Evolutionary conservation across 2,329 filamentous ascomycete genomes (phyloP).

Genomic region (Colletotrichum horii): DNA sequence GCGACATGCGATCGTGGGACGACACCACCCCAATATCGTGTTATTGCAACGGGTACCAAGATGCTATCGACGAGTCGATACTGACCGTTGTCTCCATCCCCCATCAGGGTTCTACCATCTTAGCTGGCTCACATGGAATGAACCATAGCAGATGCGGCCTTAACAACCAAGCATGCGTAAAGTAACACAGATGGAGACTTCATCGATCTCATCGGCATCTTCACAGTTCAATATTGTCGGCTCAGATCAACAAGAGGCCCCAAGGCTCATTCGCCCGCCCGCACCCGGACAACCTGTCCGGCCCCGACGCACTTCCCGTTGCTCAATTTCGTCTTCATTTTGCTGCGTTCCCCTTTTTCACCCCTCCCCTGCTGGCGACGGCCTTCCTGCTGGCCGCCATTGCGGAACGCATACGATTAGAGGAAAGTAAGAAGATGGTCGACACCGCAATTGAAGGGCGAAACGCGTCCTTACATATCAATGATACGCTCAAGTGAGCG

Average conservation of each 20-base stretch:
- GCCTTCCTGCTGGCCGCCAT: not conserved
- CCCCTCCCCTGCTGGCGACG: not conserved
- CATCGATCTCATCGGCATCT: not conserved
- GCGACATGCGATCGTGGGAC: constrained; percentile 4
- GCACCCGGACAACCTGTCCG: not conserved
- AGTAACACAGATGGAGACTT: not conserved
- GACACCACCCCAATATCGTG: not conserved
- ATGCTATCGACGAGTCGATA: not conserved
- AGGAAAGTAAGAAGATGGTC: not conserved
- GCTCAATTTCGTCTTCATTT: constrained; percentile 1
- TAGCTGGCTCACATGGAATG: not conserved
- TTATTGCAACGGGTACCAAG: not conserved
- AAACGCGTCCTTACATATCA: not conserved
- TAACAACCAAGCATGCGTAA: not conserved
- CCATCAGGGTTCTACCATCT: not conserved
- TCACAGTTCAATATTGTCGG: not conserved
- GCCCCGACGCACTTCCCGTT: not conserved
- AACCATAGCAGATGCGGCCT: not conserved
- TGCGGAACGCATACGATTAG: not conserved
- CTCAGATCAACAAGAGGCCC: not conserved
- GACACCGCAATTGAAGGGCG: not conserved
- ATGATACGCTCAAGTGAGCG: not conserved
- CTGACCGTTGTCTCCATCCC: not conserved
- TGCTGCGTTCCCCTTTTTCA: not conserved
- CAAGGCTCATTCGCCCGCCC: not conserved